Conservation (phyloP, 2,329 filamentous ascomycete species). For the Calonectria montana region DNA sequence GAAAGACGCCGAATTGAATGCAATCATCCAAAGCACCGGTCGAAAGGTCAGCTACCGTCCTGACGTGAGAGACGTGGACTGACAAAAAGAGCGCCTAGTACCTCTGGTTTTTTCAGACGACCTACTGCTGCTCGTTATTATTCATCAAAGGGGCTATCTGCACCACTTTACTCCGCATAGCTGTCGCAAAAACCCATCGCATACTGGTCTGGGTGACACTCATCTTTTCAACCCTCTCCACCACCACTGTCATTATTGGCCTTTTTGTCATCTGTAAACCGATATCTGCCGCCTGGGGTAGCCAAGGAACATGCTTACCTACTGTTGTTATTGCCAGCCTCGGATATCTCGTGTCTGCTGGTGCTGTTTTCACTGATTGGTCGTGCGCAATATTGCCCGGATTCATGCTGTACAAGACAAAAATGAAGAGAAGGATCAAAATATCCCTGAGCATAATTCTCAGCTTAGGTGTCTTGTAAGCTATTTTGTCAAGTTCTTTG, state of each 20-base stretch:
- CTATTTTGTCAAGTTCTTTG: too few species aligned
- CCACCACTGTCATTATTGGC: constrained; percentile 11
- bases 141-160: constrained; percentile 33
- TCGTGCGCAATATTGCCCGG: constrained; percentile 24
- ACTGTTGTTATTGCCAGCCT: not conserved
- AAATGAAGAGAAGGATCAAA: constrained; percentile 29
- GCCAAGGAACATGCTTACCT: constrained; percentile 9
- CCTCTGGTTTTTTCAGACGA: constrained; percentile 22
- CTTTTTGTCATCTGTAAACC: constrained; percentile 21
- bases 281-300: constrained; percentile 10
- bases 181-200: constrained; percentile 23
- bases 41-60: constrained; percentile 14
- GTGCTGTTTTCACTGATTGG: constrained; percentile 24
- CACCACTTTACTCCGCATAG: constrained; percentile 28
- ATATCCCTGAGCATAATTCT: constrained; percentile 29
- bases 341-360: constrained; percentile 21
- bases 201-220: constrained; percentile 27
- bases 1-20: constrained; percentile 20
- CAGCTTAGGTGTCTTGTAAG: constrained; percentile 28
- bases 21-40: constrained; percentile 5
- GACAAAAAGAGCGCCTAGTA: not conserved
- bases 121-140: constrained; percentile 21
- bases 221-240: constrained; percentile 3
- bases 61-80: not conserved
- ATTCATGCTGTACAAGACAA: constrained; percentile 31